Base-by-base conservation (phyloP, 139 green algal genomes). In the Coelastrella sp. region DNA sequence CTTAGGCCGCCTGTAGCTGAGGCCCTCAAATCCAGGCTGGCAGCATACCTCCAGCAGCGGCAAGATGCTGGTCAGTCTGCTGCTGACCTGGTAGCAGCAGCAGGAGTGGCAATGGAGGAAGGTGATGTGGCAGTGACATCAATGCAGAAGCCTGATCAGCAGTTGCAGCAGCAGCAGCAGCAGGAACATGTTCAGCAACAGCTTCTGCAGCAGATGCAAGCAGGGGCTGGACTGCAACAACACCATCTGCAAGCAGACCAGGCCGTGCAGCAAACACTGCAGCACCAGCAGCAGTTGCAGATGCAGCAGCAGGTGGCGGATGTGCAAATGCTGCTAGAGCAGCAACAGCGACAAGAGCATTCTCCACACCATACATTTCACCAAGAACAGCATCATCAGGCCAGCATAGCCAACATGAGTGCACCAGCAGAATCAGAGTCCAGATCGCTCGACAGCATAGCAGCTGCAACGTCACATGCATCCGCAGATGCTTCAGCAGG, bases 1-100 rank as follows among this genome's bases (percentile, higher is more conserved):
- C 19, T 81, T 25, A 34, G 51, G 51, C 74, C 74, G 21, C 19
- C 51, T 25, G 74, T 69, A 32, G 74, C 74, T 15, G 74, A 81
- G 27, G 50, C 74, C 2, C 21, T 81, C 2, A 81, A 81, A 32
- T 23, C 51, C 17, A 35, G 74, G 34, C 74, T 81, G 5, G 50
- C 74, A 11, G 30, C 7, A 2, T 81, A 69, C 74, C 34, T 81
- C 21, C 74, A 81, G 51, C 74, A 81, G 74, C 74, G 69, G 74
- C 72, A 80, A 48, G 34, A 57, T 23, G 11, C 45, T 57, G 45
- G 45, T 30, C 41, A 41, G 64, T 5, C 64, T 25, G 67, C 7
- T 32, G 72, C 72, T 30, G 72, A 23, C 27, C 30, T 48, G 30
- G 45, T 32, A 62, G 69, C 69, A 17, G 17, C 41, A 30, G 25